Evolutionary conservation across 306 rosid species (phyloP).

Genomic region (Trifolium pratense): DNA sequence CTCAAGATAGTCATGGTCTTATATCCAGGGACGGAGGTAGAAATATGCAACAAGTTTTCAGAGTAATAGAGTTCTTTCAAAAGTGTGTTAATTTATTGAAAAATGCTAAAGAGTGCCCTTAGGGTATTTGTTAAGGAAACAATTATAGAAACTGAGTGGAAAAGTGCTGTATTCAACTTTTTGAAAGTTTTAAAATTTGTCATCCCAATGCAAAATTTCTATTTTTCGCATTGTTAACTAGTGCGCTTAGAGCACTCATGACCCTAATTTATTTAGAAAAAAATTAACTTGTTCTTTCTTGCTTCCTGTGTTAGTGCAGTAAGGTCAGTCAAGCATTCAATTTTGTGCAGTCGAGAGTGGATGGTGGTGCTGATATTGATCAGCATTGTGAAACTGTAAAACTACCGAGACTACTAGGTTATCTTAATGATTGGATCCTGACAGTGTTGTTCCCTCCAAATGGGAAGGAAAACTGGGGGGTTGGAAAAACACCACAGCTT

Average conservation of each 20-base stretch:
- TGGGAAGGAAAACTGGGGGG: slow-evolving; percentile 53
- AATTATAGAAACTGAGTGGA: too few species aligned
- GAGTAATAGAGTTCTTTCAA: slow-evolving; percentile 17
- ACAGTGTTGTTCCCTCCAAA: slow-evolving; percentile 73
- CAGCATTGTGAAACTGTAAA: slow-evolving; percentile 60
- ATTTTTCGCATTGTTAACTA: too few species aligned
- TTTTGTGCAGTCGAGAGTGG: slow-evolving; percentile 60
- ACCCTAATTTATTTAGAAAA: too few species aligned
- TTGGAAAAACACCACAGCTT: slow-evolving; percentile 44
- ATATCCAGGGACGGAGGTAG: too few species aligned
- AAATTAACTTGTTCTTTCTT: neutral
- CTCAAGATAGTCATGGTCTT: too few species aligned
- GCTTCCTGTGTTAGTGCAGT: slow-evolving; percentile 59
- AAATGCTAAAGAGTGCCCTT: too few species aligned
- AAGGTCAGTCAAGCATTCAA: slow-evolving; percentile 68
- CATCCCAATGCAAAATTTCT: too few species aligned
- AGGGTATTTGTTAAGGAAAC: too few species aligned
- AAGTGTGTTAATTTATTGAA: neutral
- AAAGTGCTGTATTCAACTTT: too few species aligned
- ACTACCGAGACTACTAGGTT: slow-evolving; percentile 58
- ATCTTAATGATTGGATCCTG: slow-evolving; percentile 77
- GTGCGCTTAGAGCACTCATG: too few species aligned
- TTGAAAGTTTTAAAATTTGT: too few species aligned
- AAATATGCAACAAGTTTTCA: slow-evolving; percentile 2
- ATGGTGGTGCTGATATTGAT: slow-evolving; percentile 35